These are phyloP conservation scores for Aspergillus fructus DNA, from an alignment of 2,329 filamentous ascomycete genomes.

Conservation along the genomic window DNA sequence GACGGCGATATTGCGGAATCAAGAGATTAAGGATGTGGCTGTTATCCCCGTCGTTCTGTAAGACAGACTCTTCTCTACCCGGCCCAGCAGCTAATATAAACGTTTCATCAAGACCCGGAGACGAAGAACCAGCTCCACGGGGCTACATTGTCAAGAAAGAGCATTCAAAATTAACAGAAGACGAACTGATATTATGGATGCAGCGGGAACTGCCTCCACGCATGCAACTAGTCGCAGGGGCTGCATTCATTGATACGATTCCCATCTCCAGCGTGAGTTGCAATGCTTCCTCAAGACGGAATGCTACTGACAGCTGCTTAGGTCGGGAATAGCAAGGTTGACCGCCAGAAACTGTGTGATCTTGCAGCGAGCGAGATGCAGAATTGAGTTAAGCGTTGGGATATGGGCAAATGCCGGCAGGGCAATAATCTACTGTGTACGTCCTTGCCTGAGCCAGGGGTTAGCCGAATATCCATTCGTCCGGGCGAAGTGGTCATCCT, in stretches of 20 bases:
- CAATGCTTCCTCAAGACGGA: no score
- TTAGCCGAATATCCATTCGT: no score
- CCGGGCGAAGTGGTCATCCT: no score
- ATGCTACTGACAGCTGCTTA: neutral
- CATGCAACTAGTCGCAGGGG: neutral
- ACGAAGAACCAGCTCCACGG: neutral
- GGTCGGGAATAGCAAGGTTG: neutral
- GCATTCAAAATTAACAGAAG: neutral
- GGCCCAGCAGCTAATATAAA: neutral
- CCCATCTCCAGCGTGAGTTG: neutral
- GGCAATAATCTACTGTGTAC: neutral
- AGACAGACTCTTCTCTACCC: neutral
- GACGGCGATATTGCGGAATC: slow-evolving; percentile 43
- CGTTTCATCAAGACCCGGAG: neutral
- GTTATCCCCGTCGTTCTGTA: slow-evolving; percentile 55
- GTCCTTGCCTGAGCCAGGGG: neutral
- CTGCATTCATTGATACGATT: neutral
- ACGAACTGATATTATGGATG: neutral
- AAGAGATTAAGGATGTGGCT: slow-evolving; percentile 52
- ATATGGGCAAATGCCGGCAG: no score
- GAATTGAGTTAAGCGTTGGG: neutral
- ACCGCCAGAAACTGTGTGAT: neutral
- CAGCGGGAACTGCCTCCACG: neutral
- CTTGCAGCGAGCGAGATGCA: neutral
- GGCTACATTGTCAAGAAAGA: neutral